Evolutionary conservation across 1,139 yeast species (phyloP).

Genomic region (Suhomyces ambrosiae): DNA sequence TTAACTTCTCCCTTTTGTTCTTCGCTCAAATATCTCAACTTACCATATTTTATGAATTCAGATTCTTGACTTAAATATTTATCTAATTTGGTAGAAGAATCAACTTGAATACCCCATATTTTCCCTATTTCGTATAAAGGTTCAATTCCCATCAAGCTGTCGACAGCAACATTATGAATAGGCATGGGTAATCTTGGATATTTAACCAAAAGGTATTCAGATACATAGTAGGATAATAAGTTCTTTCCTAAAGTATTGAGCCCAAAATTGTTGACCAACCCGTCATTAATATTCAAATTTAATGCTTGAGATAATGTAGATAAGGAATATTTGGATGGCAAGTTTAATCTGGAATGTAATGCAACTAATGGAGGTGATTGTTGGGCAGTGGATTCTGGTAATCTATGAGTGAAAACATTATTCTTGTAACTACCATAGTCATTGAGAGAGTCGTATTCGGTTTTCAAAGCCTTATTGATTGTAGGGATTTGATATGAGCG

Average conservation of each 20-base stretch:
- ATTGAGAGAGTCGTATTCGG: constrained; percentile 33
- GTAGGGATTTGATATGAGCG: constrained; percentile 28
- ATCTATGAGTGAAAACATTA: constrained; percentile 48
- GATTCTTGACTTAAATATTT: constrained; percentile 72
- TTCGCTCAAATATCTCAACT: constrained; percentile 54
- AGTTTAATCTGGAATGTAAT: constrained; percentile 73
- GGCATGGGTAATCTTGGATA: constrained; percentile 90
- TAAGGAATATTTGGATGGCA: constrained; percentile 58
- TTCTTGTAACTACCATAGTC: constrained; percentile 47
- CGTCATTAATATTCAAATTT: constrained; percentile 44
- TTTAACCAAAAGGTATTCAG: constrained; percentile 69
- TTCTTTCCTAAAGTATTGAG: constrained; percentile 79
- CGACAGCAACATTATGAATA: constrained; percentile 72
- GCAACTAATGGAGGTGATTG: constrained; percentile 74
- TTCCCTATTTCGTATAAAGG: constrained; percentile 67
- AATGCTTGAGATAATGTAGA: constrained; percentile 81
- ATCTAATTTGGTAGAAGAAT: constrained; percentile 62
- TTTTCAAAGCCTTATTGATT: constrained; percentile 25
- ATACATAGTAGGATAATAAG: constrained; percentile 71
- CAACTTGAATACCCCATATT: constrained; percentile 88
- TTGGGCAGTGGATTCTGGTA: constrained; percentile 52
- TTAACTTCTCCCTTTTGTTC: constrained; percentile 37
- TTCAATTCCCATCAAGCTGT: constrained; percentile 67
- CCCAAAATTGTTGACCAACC: constrained; percentile 75
- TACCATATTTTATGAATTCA: constrained; percentile 63